Conservation (phyloP, 23 red algal genomes). For the Gracilaria gracilis region DNA sequence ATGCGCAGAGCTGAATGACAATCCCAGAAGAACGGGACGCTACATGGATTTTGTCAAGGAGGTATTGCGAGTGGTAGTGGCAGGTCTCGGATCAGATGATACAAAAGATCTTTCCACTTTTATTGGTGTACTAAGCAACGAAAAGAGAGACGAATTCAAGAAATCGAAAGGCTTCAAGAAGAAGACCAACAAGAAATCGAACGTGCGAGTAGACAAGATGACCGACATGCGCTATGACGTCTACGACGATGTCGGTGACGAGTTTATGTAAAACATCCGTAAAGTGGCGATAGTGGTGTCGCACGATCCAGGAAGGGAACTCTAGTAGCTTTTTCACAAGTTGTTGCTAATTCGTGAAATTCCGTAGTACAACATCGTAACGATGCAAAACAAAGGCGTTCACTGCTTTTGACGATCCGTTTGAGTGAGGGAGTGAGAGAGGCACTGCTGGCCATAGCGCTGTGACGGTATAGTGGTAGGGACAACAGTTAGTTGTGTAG, state of each 20-base stretch:
- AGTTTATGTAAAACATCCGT: conserved; percentile 68
- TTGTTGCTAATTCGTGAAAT: neutral
- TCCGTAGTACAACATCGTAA: neutral
- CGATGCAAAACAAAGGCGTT: neutral
- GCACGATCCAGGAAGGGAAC: neutral
- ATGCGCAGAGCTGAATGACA: conserved; percentile 43
- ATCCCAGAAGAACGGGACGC: conserved; percentile 52
- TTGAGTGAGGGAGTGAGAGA: too few relatives aligned
- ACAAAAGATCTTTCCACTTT: conserved; percentile 70
- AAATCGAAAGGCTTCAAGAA: conserved; percentile 77
- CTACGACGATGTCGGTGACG: conserved; percentile 63
- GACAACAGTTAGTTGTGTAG: neutral
- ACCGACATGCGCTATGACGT: conserved; percentile 55
- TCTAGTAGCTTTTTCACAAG: neutral
- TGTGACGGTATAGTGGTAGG: neutral
- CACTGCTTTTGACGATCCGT: too few relatives aligned
- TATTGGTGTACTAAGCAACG: conserved; percentile 65
- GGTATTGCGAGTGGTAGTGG: conserved; percentile 40
- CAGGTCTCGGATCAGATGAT: conserved; percentile 70
- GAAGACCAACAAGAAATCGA: conserved; percentile 68
- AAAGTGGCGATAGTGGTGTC: neutral
- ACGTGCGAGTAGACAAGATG: conserved; percentile 56
- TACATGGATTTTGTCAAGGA: conserved; percentile 79
- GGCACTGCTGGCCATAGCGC: neutral
- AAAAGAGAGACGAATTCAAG: conserved; percentile 71